Conservation (phyloP, 1,139 yeast genomes). For the Geotrichum macrosporum region DNA sequence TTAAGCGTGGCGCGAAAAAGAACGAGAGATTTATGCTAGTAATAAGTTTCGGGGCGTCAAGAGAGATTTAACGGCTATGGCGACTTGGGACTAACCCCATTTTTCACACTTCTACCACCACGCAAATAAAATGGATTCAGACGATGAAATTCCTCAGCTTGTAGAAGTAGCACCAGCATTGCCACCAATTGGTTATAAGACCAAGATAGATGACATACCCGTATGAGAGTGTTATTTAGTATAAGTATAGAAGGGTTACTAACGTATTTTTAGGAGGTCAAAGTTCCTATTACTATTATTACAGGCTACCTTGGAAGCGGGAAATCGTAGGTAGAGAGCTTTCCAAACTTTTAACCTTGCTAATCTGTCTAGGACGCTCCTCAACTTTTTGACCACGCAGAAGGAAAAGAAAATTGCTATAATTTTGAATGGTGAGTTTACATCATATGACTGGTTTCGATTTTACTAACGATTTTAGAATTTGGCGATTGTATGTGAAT, state of each 20-base stretch:
- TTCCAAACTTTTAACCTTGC: not conserved
- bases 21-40: no score
- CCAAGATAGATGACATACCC: constrained; percentile 8
- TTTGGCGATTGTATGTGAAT: constrained; percentile 36
- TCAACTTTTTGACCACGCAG: constrained; percentile 65
- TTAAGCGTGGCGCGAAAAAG: not conserved
- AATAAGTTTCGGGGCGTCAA: no score
- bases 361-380: constrained; percentile 46
- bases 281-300: constrained; percentile 86
- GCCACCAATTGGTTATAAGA: constrained; percentile 9
- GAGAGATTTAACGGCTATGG: no score
- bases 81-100: no score
- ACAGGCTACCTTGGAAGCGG: constrained; percentile 97
- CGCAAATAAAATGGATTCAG: constrained; percentile 12
- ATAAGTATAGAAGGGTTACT: not conserved
- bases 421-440: constrained; percentile 60
- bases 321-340: constrained; percentile 48
- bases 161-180: constrained; percentile 12
- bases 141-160: constrained; percentile 19
- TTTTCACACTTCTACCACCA: not conserved
- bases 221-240: constrained; percentile 4
- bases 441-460: not conserved
- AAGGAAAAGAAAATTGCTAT: constrained; percentile 78
- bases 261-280: constrained; percentile 28
- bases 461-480: constrained; percentile 24